Base-by-base conservation (phyloP, 1,139 yeast genomes). In the Sugiyamaella japonica region DNA sequence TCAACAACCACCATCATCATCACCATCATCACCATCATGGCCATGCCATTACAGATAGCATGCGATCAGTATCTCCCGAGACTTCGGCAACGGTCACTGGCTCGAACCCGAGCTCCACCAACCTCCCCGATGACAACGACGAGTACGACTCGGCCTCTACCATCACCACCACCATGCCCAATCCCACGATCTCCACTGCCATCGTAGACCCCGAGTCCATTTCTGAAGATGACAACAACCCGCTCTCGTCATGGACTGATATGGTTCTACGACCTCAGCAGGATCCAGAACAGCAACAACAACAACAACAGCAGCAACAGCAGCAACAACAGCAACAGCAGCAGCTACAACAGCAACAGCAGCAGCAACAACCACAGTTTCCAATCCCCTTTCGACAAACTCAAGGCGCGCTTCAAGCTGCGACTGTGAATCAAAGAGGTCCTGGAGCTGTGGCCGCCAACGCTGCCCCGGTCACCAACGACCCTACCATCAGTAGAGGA, bases 11-110 rank as follows among this genome's bases (percentile, higher is more conserved):
- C 7, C 56, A 50, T 28, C 39, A 34, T 23, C 55, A 43, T 20
- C 39, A 37, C 5, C 55, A 50, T 29, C 37, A 36, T 20, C 52
- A 46, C 23, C 25, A 39, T 16, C 54, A 51, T 36, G 38, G 32
- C 16, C 42, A 42, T 23, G 37, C n/a, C n/a, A n/a, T n/a, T n/a
- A n/a, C n/a, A n/a, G n/a, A 48, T 31, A 23, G 20, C 23, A 48
- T 48, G 45, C 36, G 61, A 20, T 58, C 61, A 12, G 48, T 53
- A 12, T 58, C 61, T 31, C 60, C 60, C 6, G 60, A 56, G 29
- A 39, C 54, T 2, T 9, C 48, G 12, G 38, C 15, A 10, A 16
- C 48, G 2, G 44, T 15, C 10, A 28, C 7, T 20, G 42, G 16
- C n/a, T 7, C 42, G 4, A 6, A 16, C 42, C 25, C 25, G 28